Evolutionary conservation across 177 flowering plant species (phyloP).

Genomic region (Tripterygium wilfordii): DNA sequence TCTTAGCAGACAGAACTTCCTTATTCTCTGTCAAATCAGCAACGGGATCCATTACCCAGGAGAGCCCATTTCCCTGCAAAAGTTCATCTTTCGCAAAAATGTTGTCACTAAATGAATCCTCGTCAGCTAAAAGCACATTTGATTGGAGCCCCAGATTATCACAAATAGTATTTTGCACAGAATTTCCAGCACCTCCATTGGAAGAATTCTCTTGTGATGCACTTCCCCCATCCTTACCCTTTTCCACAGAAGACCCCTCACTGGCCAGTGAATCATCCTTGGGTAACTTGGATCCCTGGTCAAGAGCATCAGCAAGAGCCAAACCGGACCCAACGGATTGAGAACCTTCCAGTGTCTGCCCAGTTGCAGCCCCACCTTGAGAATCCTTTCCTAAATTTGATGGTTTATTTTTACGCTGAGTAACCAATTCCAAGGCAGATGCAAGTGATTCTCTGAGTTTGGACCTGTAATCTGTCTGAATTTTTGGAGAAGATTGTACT

Average conservation of each 20-base stretch:
- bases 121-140: conserved; percentile 37
- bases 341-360: conserved; percentile 14
- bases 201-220: conserved; percentile 10
- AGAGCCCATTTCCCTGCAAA: conserved; percentile 84
- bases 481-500: conserved; percentile 34
- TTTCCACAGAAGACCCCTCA: conserved; percentile 16
- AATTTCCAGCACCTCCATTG: conserved; percentile 13
- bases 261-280: conserved; percentile 11
- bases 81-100: conserved; percentile 82
- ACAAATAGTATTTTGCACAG: conserved; percentile 13
- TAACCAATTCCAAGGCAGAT: conserved; percentile 65
- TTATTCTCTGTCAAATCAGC: conserved; percentile 20
- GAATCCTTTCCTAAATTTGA: conserved; percentile 15
- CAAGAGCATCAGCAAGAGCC: conserved; percentile 14
- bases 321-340: conserved; percentile 21
- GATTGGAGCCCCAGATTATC: conserved; percentile 38
- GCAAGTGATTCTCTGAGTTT: conserved; percentile 85
- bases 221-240: conserved; percentile 13
- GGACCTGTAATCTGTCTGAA: conserved; percentile 53
- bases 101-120: conserved; percentile 54
- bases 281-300: conserved; percentile 13
- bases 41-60: conserved; percentile 77
- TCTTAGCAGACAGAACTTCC: conserved; percentile 26
- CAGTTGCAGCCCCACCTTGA: conserved; percentile 21
- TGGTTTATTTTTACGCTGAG: conserved; percentile 27